These are phyloP conservation scores for Thelonectria olida DNA, from an alignment of 2,329 filamentous ascomycete species.

Conservation along the genomic window DNA sequence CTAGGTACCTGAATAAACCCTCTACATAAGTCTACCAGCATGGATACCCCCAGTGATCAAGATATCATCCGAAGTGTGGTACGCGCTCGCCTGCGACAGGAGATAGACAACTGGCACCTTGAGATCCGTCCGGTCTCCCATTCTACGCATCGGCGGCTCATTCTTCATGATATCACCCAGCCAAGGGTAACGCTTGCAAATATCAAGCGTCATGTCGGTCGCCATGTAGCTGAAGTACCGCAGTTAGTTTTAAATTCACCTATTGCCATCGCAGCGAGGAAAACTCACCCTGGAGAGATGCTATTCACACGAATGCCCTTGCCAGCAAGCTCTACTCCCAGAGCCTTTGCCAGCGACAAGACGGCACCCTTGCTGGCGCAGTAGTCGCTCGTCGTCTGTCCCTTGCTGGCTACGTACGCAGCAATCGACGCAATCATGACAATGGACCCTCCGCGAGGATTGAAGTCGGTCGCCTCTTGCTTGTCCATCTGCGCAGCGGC, in stretches of 20 bases:
- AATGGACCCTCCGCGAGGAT: conserved; percentile 41
- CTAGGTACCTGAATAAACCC: neutral
- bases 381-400: conserved; percentile 48
- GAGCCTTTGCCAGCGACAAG: conserved; percentile 52
- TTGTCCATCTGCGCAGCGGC: conserved; percentile 47
- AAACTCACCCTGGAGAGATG: conserved; percentile 46
- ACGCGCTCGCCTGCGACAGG: conserved; percentile 50
- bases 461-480: conserved; percentile 36
- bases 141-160: conserved; percentile 50
- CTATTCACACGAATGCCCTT: conserved; percentile 44
- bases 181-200: conserved; percentile 38
- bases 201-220: conserved; percentile 46
- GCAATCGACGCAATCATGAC: conserved; percentile 47
- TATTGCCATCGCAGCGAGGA: too few species aligned
- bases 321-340: conserved; percentile 47
- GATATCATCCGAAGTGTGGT: conserved; percentile 52
- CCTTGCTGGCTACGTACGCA: conserved; percentile 42
- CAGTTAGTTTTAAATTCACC: neutral
- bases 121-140: conserved; percentile 50
- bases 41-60: conserved; percentile 49
- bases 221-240: conserved; percentile 39
- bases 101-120: conserved; percentile 52
- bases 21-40: conserved; percentile 32
- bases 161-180: conserved; percentile 48
- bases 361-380: conserved; percentile 58